A percentile compares a stretch with the other conserved stretches of the same genome.
phyloP scores from a whole-genome alignment of 495 filamentous ascomycete genomes.

The Penicillium samsonianum region DNA sequence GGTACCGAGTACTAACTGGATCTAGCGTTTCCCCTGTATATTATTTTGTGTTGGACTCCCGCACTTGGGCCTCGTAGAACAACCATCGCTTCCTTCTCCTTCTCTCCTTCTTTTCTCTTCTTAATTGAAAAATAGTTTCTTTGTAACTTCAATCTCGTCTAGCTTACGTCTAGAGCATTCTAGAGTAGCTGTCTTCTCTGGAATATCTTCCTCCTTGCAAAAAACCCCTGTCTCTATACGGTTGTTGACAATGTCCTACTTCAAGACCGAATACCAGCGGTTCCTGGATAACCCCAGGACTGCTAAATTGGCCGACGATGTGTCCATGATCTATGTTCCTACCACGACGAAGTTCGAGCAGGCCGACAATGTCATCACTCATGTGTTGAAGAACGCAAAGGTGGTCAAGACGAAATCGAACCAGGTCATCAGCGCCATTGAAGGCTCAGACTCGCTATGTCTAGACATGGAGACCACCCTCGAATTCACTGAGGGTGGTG shows the following conservation, averaged over 20 bases:
- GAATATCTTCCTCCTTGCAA: slow-evolving; percentile 13
- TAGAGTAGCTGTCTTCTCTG: neutral
- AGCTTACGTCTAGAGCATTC: neutral
- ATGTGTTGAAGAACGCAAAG: slow-evolving; percentile 64
- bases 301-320: slow-evolving; percentile 64
- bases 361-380: slow-evolving; percentile 71
- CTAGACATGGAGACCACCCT: slow-evolving; percentile 80
- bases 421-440: slow-evolving; percentile 68
- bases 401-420: slow-evolving; percentile 76
- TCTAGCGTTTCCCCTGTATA: slow-evolving; percentile 1
- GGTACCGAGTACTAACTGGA: slow-evolving; percentile 11
- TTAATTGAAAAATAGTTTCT: slow-evolving; percentile 3
- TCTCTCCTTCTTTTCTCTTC: neutral
- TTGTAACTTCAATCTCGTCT: slow-evolving; percentile 4
- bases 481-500: slow-evolving; percentile 78
- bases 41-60: neutral
- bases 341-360: slow-evolving; percentile 75
- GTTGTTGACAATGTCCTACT: slow-evolving; percentile 50
- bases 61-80: neutral
- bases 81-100: neutral
- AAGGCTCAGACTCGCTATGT: slow-evolving; percentile 66
- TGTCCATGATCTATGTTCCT: slow-evolving; percentile 87
- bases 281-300: slow-evolving; percentile 73
- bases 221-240: slow-evolving; percentile 5
- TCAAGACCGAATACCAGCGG: slow-evolving; percentile 70